Conservation (phyloP, 1,284 basidiomycete species). For the Polyporus tsugae region DNA sequence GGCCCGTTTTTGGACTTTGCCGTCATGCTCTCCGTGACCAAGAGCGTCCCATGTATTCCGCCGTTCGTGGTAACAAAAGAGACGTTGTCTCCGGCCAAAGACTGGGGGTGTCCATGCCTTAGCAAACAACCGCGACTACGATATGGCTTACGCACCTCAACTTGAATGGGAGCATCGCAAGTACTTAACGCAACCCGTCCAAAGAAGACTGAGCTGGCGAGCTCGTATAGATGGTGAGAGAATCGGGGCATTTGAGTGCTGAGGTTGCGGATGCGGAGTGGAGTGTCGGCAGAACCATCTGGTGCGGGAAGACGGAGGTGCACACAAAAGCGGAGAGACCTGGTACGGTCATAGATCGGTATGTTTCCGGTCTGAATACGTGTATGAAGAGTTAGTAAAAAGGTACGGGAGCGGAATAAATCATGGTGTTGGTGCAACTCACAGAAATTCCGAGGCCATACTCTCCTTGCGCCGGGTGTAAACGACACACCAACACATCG, state of each 20-base stretch:
- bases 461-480: not conserved
- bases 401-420: too few species aligned
- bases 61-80: conserved; percentile 9
- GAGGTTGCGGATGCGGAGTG: conserved; percentile 30
- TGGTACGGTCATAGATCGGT: not conserved
- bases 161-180: conserved; percentile 30
- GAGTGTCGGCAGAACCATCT: conserved; percentile 3
- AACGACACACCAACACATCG: conserved; percentile 29
- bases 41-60: conserved; percentile 1
- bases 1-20: conserved; percentile 13
- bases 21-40: not conserved
- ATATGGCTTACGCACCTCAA: conserved; percentile 24
- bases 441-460: conserved; percentile 11
- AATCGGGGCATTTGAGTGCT: conserved; percentile 37
- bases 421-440: not conserved
- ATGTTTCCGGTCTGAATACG: not conserved
- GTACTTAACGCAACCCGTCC: conserved; percentile 26
- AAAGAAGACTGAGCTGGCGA: conserved; percentile 31
- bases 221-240: conserved; percentile 33
- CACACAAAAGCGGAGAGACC: conserved; percentile 29
- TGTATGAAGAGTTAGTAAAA: not conserved
- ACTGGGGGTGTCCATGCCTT: not conserved
- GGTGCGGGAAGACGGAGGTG: conserved; percentile 34
- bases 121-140: too few species aligned
- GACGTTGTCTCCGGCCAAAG: conserved; percentile 5